phyloP scores from a whole-genome alignment of 1,284 basidiomycete species.

The Ustilago shanxiensis region DNA sequence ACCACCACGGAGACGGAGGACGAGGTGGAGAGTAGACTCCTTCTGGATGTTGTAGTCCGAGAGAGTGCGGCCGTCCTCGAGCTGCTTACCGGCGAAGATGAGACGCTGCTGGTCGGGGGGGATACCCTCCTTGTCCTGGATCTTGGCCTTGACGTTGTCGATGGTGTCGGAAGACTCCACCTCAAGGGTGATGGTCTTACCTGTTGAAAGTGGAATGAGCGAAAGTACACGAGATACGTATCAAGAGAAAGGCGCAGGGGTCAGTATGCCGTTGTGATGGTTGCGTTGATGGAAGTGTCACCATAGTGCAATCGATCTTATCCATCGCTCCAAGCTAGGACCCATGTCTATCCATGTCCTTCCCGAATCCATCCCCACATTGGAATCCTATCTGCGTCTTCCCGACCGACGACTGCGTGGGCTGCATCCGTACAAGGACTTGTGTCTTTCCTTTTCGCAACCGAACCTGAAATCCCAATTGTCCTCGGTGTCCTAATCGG shows the following conservation, averaged over 20 bases:
- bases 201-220: conserved; percentile 39
- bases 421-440: too few species aligned
- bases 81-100: conserved; percentile 98
- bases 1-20: conserved; percentile 68
- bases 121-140: conserved; percentile 78
- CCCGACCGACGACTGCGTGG: too few species aligned
- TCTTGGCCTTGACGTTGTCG: conserved; percentile 71
- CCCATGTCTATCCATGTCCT: not conserved
- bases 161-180: conserved; percentile 71
- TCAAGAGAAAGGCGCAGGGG: not conserved
- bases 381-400: too few species aligned
- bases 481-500: not conserved
- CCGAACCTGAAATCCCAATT: too few species aligned
- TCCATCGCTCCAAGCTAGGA: conserved; percentile 12
- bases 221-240: not conserved
- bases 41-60: conserved; percentile 85
- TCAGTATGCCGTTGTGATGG: not conserved
- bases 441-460: too few species aligned
- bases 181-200: conserved; percentile 71
- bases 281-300: not conserved
- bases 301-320: conserved; percentile 8
- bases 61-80: conserved; percentile 74
- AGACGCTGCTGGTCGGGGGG: conserved; percentile 96
- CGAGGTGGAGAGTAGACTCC: conserved; percentile 68
- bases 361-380: not conserved